Percentiles rank a stretch among this genome's conserved stretches.
Evolutionary conservation across 257 asterid species (phyloP).

Genomic region (Solanum chilense): DNA sequence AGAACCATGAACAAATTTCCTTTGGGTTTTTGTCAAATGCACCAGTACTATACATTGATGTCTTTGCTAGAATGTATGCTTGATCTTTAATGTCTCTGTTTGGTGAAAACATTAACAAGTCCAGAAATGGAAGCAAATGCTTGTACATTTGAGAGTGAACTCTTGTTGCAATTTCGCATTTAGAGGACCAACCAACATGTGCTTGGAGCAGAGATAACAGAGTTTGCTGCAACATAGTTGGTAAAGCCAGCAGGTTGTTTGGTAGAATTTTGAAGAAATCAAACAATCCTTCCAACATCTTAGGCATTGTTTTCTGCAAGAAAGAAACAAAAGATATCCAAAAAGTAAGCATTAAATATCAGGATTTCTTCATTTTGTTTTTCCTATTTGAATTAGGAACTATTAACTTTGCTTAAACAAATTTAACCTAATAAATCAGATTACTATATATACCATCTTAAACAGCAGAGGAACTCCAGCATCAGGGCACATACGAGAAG

Average conservation of each 20-base stretch:
- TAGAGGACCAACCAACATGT: slow-evolving; percentile 44
- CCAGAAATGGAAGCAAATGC: slow-evolving; percentile 49
- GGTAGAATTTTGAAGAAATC: slow-evolving; percentile 71
- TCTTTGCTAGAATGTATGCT: slow-evolving; percentile 69
- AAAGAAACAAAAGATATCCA: slow-evolving; percentile 4
- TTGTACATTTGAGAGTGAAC: slow-evolving; percentile 56
- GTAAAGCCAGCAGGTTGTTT: slow-evolving; percentile 44
- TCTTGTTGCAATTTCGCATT: slow-evolving; percentile 23
- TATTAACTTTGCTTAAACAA: not conserved
- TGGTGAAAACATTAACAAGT: slow-evolving; percentile 52
- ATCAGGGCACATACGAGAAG: not conserved
- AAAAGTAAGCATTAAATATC: slow-evolving; percentile 10
- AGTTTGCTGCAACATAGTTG: slow-evolving; percentile 56
- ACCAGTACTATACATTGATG: slow-evolving; percentile 81
- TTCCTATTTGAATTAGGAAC: not conserved
- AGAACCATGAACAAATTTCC: slow-evolving; percentile 79
- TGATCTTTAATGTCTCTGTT: slow-evolving; percentile 45
- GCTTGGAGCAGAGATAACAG: slow-evolving; percentile 25
- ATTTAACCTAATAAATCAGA: not conserved
- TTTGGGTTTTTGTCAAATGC: slow-evolving; percentile 70
- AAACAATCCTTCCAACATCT: slow-evolving; percentile 51
- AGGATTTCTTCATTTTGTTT: not conserved
- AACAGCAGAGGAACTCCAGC: not conserved
- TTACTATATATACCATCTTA: not conserved
- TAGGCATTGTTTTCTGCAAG: slow-evolving; percentile 75